Conservation (phyloP, 768 basidiomycete species). For the Flagelloscypha sp. region DNA sequence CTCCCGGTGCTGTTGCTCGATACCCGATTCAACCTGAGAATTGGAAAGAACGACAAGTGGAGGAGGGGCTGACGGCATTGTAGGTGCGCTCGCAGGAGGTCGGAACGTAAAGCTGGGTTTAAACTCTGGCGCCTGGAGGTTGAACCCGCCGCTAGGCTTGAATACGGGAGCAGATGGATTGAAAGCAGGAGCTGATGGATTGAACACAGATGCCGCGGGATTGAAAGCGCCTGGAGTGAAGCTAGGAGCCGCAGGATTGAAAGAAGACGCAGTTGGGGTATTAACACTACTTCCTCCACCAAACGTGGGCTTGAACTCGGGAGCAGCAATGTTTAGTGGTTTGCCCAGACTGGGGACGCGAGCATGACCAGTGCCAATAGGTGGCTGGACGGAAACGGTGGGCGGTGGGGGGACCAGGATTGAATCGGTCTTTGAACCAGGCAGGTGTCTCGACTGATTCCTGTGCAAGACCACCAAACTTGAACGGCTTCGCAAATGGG, state of each 20-base stretch:
- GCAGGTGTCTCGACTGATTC: conserved; percentile 24
- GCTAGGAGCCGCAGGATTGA: conserved; percentile 24
- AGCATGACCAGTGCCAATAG: conserved; percentile 24
- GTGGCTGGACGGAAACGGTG: conserved; percentile 37
- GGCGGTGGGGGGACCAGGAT: conserved; percentile 25
- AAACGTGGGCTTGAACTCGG: conserved; percentile 84
- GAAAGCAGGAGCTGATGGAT: conserved; percentile 24
- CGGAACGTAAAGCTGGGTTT: conserved; percentile 16
- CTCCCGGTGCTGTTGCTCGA: conserved; percentile 10
- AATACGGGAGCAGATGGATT: conserved; percentile 53
- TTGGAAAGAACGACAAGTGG: too few relatives aligned
- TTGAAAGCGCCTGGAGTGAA: conserved; percentile 16
- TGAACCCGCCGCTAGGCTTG: conserved; percentile 44
- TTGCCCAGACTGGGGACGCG: conserved; percentile 46
- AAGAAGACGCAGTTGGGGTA: conserved; percentile 20
- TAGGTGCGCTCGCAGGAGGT: conserved; percentile 15
- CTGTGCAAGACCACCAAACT: conserved; percentile 48
- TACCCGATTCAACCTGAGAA: too few relatives aligned
- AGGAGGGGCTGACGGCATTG: conserved; percentile 8
- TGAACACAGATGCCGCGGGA: conserved; percentile 16
- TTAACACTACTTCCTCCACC: conserved; percentile 51
- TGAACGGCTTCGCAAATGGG: conserved; percentile 77
- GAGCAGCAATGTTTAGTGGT: conserved; percentile 71
- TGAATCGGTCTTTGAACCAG: conserved; percentile 16
- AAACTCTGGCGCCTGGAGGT: conserved; percentile 10